Evolutionary conservation across 768 basidiomycete species (phyloP).

Genomic region (Butyriboletus loyo): DNA sequence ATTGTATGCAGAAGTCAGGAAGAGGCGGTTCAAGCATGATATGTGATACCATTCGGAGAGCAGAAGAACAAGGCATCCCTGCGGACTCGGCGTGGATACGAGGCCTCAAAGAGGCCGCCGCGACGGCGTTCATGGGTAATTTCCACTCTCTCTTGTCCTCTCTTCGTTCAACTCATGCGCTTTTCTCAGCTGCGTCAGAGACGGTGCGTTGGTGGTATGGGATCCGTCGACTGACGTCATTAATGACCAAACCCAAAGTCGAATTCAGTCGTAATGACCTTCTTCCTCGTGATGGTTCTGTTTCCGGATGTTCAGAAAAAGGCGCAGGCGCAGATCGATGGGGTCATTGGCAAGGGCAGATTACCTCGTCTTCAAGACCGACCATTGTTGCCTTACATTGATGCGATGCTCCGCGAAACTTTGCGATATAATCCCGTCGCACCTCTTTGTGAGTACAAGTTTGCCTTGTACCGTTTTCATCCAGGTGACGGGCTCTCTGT

Average conservation of each 20-base stretch:
- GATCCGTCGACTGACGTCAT: not conserved
- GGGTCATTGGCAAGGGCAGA: not conserved
- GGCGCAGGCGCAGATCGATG: slow-evolving; percentile 13
- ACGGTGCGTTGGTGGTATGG: slow-evolving; percentile 8
- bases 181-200: slow-evolving; percentile 8
- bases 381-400: slow-evolving; percentile 10
- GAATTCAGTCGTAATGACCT: slow-evolving; percentile 19
- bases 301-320: slow-evolving; percentile 9
- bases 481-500: not conserved
- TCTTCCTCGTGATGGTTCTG: slow-evolving; percentile 10
- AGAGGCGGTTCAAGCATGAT: slow-evolving; percentile 1
- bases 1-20: slow-evolving; percentile 2
- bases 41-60: slow-evolving; percentile 3
- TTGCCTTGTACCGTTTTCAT: not conserved
- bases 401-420: slow-evolving; percentile 13
- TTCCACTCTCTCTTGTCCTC: not conserved
- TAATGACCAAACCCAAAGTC: slow-evolving; percentile 4
- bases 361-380: slow-evolving; percentile 10
- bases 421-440: slow-evolving; percentile 2
- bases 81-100: slow-evolving; percentile 2
- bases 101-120: slow-evolving; percentile 11
- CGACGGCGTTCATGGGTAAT: slow-evolving; percentile 12
- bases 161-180: not conserved
- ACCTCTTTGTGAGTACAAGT: slow-evolving; percentile 8
- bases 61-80: not conserved